Percentiles rank a stretch among this genome's conserved stretches.
Evolutionary conservation across 495 filamentous ascomycete species (phyloP).

Genomic region (Xylaria acuta): DNA sequence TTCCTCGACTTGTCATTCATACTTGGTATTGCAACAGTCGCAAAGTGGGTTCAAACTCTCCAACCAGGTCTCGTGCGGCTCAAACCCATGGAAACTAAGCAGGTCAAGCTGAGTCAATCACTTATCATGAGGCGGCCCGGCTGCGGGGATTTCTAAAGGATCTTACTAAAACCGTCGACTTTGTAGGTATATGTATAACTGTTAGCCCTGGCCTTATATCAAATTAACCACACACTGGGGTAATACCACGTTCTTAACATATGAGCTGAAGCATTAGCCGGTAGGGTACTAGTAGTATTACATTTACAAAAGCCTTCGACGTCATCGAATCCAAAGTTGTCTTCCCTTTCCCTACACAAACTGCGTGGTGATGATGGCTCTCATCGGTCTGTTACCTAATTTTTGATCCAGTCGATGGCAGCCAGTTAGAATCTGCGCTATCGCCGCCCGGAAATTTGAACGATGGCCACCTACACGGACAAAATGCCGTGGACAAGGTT

Average conservation of each 20-base stretch:
- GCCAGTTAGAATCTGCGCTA: not conserved
- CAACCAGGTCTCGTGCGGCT: slow-evolving; percentile 11
- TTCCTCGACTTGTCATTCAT: slow-evolving; percentile 7
- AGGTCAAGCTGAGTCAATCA: slow-evolving; percentile 6
- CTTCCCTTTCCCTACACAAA: slow-evolving; percentile 8
- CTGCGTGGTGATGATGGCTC: not conserved
- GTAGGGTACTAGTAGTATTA: not conserved
- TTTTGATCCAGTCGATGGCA: not conserved
- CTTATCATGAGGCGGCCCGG: not conserved
- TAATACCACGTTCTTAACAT: not conserved
- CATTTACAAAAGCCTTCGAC: slow-evolving; percentile 17
- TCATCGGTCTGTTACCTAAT: not conserved
- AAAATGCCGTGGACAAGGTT: slow-evolving; percentile 14
- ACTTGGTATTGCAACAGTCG: slow-evolving; percentile 15
- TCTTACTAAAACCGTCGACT: not conserved
- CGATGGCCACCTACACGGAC: not conserved
- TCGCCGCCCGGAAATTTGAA: not conserved
- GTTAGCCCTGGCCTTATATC: slow-evolving; percentile 14
- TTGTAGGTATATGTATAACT: not conserved
- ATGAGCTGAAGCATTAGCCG: not conserved
- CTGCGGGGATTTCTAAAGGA: not conserved
- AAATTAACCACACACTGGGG: slow-evolving; percentile 5
- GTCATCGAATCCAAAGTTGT: slow-evolving; percentile 17
- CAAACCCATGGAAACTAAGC: not conserved
- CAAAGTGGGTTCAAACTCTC: slow-evolving; percentile 3